Percentiles rank a stretch among this genome's conserved stretches.
phyloP scores from a whole-genome alignment of 2,329 filamentous ascomycete genomes.

The Epichloe gansuensis region DNA sequence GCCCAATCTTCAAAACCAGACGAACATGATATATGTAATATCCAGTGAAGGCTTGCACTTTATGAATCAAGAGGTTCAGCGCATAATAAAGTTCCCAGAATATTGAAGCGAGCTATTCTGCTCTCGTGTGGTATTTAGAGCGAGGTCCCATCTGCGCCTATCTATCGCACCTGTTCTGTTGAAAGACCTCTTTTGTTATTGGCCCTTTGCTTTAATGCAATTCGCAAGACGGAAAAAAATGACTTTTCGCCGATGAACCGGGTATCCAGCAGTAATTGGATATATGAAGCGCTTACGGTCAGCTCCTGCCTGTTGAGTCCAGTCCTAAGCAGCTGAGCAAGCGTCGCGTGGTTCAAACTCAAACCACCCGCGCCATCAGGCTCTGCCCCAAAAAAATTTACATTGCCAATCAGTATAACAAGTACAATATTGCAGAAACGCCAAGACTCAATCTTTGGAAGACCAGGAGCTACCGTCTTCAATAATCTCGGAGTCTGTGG shows the following conservation, averaged over 20 bases:
- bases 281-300: background rate
- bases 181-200: background rate
- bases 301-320: background rate
- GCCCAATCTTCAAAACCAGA: background rate
- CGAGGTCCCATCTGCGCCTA: background rate
- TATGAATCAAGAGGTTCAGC: background rate
- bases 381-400: conserved; percentile 4
- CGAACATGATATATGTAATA: too few relatives aligned
- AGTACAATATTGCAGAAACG: background rate
- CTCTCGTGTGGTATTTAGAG: background rate
- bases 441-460: background rate
- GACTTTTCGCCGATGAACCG: conserved; percentile 56
- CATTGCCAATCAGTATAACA: conserved; percentile 1
- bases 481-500: background rate
- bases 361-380: conserved; percentile 2
- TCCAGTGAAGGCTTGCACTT: too few relatives aligned
- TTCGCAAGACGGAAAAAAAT: conserved; percentile 43
- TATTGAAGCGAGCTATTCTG: background rate
- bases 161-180: background rate
- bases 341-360: background rate
- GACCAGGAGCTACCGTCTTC: background rate
- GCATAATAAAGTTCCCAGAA: too few relatives aligned
- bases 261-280: background rate
- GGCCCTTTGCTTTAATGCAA: background rate
- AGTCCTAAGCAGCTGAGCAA: background rate